phyloP scores from a whole-genome alignment of 2,329 filamentous ascomycete genomes.

The Cadophora luteo-olivacea region DNA sequence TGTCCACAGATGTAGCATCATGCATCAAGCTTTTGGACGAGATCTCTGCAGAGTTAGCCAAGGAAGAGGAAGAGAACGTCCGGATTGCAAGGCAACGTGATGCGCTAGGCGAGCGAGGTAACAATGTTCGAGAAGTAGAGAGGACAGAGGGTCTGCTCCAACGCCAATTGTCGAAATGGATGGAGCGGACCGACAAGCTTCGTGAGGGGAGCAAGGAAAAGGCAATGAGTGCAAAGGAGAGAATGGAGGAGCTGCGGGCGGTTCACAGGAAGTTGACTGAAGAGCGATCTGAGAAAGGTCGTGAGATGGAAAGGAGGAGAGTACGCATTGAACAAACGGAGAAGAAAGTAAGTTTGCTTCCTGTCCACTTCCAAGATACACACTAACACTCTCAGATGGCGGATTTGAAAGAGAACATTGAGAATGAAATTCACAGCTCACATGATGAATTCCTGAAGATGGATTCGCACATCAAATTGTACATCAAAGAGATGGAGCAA shows the following conservation, averaged over 20 bases:
- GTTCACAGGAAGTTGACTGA: conserved; percentile 83
- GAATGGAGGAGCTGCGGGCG: conserved; percentile 87
- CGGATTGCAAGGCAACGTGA: conserved; percentile 84
- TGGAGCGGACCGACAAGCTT: conserved; percentile 84
- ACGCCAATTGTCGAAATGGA: conserved; percentile 84
- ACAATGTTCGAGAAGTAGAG: conserved; percentile 91
- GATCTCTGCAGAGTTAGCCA: conserved; percentile 80
- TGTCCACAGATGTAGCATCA: conserved; percentile 82
- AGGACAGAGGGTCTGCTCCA: conserved; percentile 83
- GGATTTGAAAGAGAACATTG: conserved; percentile 96
- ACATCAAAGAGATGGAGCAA: conserved; percentile 99
- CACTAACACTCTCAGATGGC: conserved; percentile 73
- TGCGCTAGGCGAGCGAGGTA: conserved; percentile 84
- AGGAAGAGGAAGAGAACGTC: conserved; percentile 89
- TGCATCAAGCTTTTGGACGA: conserved; percentile 92
- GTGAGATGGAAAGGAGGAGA: conserved; percentile 89
- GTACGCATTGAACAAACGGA: conserved; percentile 98
- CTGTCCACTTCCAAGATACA: conserved; percentile 15
- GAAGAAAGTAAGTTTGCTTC: conserved; percentile 77
- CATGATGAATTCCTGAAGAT: conserved; percentile 97
- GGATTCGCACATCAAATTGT: conserved; percentile 95
- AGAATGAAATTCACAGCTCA: conserved; percentile 88
- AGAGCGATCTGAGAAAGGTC: conserved; percentile 84
- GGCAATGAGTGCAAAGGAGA: conserved; percentile 78
- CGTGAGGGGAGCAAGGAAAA: conserved; percentile 82